Base-by-base conservation (phyloP, 1,284 basidiomycete species). In the Heliocybe sulcata region DNA sequence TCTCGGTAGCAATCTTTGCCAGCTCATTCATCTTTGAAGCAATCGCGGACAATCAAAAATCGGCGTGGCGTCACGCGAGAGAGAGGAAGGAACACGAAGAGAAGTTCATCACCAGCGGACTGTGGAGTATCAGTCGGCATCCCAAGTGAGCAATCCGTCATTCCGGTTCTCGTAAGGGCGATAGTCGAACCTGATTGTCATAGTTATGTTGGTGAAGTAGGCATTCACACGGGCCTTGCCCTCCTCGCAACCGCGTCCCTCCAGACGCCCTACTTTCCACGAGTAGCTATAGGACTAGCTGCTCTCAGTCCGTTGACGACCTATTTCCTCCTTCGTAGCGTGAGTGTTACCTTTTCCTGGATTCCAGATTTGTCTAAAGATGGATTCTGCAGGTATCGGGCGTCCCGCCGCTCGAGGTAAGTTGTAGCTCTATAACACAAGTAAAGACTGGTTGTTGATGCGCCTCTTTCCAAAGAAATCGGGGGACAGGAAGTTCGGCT, bases 161-260 rank as follows among this genome's bases (percentile, higher is more conserved):
- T 14, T 47, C 26, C 52, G 10, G 33, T 26, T 33, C n/a, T 45
- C 33, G 22, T 54, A 25, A 26, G 59, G 31, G 31, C 25, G 42
- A n/a, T 25, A n/a, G 52, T 51, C 31, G 51, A n/a, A 52, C 48
- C 2, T 35, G 51, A 33, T 53, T 57, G 50, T 53, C n/a, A 22
- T 60, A 89, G 86, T 71, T 91, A 92, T 66, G 78, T 90, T 33
- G 88, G 85, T 23, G 90, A 92, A 70, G 77, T 91, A 11, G 80
- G 84, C 2, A 73, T 92, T 19, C 90, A 87, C 82, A 77, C 78
- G 2, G 85, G 85, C 10, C 83, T 90, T 26, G 89, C 81, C 74
- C 71, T 81, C 4, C 69, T 90, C 12, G 79, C 84, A 1, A 72
- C 76, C 2, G 61, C 73, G 9, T 76, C 79, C 8, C 67, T 86